phyloP scores from a whole-genome alignment of 2,329 filamentous ascomycete species.

The Alternaria postmessia region DNA sequence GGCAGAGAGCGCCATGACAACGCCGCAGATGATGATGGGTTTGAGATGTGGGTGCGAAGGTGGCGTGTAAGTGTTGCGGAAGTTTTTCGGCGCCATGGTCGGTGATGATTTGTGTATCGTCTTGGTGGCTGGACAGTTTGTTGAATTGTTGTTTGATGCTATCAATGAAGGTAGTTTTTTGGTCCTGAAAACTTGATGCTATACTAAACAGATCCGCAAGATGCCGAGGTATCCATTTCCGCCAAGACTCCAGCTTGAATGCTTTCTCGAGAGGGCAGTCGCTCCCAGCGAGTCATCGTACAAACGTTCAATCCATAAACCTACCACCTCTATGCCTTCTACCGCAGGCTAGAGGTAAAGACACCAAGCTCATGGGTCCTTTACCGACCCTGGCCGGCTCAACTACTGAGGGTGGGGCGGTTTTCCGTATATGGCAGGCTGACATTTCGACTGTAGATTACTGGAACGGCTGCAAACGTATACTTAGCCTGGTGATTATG shows the following conservation, averaged over 20 bases:
- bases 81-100: constrained; percentile 24
- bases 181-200: not conserved
- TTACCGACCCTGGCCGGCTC: not conserved
- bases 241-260: not conserved
- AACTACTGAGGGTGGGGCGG: constrained; percentile 9
- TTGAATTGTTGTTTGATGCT: not conserved
- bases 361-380: not conserved
- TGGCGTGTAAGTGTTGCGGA: constrained; percentile 30
- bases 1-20: constrained; percentile 36
- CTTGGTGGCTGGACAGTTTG: not conserved
- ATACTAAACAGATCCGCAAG: not conserved
- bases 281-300: not conserved
- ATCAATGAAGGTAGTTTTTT: not conserved
- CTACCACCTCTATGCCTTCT: not conserved
- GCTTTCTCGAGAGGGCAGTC: not conserved
- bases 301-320: not conserved
- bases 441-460: constrained; percentile 30
- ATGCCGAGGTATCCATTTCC: constrained; percentile 3
- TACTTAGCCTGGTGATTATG: constrained; percentile 27
- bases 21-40: constrained; percentile 31
- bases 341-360: not conserved
- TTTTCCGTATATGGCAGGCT: constrained; percentile 36
- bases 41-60: constrained; percentile 24
- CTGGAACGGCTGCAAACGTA: constrained; percentile 47
- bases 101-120: not conserved